Base-by-base conservation (phyloP, 1,284 basidiomycete species). In the Ceratobasidium sp. region DNA sequence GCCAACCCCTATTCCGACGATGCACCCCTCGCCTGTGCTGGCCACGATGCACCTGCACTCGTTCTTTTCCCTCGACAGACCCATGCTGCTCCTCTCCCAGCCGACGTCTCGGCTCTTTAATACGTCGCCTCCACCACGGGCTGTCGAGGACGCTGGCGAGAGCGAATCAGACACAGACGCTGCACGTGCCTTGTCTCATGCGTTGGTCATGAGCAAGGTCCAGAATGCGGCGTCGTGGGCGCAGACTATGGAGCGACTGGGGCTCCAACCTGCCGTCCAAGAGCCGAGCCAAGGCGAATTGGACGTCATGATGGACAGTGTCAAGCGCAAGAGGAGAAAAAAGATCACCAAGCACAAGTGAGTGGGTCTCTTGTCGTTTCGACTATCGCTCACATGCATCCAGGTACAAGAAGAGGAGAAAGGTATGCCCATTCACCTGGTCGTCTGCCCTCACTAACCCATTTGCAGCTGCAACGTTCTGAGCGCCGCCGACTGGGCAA, bases 291-390 rank as follows among this genome's bases (percentile, higher is more conserved):
- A 35, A 32, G 60, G 64, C 12, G 73, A 73, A 27, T 35, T 71
- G 50, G 65, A 69, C 25, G 71, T 75, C 8, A 43, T 69, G 62
- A 70, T 78, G 73, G 77, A 77, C 68, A 77, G 76, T 60, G 74
- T 75, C 27, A 75, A 76, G 74, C 69, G 77, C 49, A 78, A 78
- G 72, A 68, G 77, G 38, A 74, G 74, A 64, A 78, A 77, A 74
- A 77, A 76, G 74, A 77, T 78, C 52, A 75, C 73, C 27, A 78
- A 77, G 73, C 77, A 77, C 73, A 77, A 77, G 75, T 74, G 42
- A 69, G 74, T 64, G 13, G 20, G 20, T 29, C 10, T 64, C 25
- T 54, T 35, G n/a, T 13, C 22, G 13, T 50, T 13, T 57, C 13
- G 8, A 64, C 17, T 6, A 20, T 47, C 29, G 29, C 49, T 52